Base-by-base conservation (phyloP, 257 asterid species). In the Ligustrum vulgare region DNA sequence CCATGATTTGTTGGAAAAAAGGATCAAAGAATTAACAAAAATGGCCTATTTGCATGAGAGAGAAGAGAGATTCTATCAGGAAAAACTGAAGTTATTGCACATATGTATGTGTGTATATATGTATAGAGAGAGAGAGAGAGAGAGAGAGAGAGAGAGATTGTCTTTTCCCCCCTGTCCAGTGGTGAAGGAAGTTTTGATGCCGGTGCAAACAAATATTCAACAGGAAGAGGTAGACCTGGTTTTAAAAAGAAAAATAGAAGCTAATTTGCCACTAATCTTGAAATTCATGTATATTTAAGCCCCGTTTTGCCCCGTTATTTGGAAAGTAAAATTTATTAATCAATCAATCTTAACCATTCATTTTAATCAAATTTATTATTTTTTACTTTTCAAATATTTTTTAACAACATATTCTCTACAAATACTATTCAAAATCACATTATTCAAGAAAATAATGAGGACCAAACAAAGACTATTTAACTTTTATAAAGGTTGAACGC, bases 41-140 rank as follows among this genome's bases (percentile, higher is more conserved):
- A 85, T 78, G 89, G 85, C 68, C 82, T 82, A 18, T 82, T 79
- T 85, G 89, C 93, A 90, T 93, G 93, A 75, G 83, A 85, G 84
- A 82, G 92, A 82, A 69, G 73, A 67, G 81, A 58, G 72, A 77
- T 74, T 82, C 83, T 82, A 77, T 69, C 74, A 78, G 77, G 76
- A 78, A 82, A 73, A 82, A 79, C 83, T 82, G 80, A 74, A 77
- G 89, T 86, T 84, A 84, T 79, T 83, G 86, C 85, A 58, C 67
- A 60, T 60, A 23, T 9, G 11, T 11, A 15, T 41, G 3, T 41
- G 49, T 41, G 25, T 6, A 9, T 60, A 22, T 3, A 41, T 11
- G 12, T 4, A 41, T 15, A 54, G 65, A 54, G 77, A 58, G 63
- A 63, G 45, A 63, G 69, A 22, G 49, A 39, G 62, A n/a, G n/a